Percentiles rank a stretch among this genome's conserved stretches.
Evolutionary conservation across 2,329 filamentous ascomycete species (phyloP).

Genomic region (Fusarium devonianum): DNA sequence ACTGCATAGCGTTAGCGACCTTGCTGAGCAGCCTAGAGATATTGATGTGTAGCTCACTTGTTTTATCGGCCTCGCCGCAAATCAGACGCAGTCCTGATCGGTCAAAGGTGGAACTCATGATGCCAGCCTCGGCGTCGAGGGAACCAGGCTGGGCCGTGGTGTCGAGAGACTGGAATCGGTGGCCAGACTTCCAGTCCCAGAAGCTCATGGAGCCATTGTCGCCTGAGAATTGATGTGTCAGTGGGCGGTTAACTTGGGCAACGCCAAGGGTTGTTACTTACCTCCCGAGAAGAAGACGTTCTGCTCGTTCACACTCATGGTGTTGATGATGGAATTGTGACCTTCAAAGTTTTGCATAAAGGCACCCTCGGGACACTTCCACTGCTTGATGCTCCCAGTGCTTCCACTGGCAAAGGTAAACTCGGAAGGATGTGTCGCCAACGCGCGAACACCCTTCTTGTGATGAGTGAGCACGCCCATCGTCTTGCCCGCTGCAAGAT

Average conservation of each 20-base stretch:
- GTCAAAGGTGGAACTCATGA: constrained; percentile 95
- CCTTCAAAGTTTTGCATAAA: constrained; percentile 99
- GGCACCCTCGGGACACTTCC: constrained; percentile 96
- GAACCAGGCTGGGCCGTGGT: constrained; percentile 94
- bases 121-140: constrained; percentile 89
- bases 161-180: constrained; percentile 88
- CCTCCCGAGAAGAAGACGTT: constrained; percentile 93
- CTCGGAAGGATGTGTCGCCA: constrained; percentile 86
- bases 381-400: constrained; percentile 96
- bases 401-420: constrained; percentile 96
- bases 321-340: constrained; percentile 96
- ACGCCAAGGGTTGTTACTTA: constrained; percentile 31
- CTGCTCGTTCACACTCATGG: constrained; percentile 89
- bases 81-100: constrained; percentile 87
- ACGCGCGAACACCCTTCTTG: constrained; percentile 92
- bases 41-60: constrained; percentile 61
- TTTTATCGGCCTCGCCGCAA: constrained; percentile 96
- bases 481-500: constrained; percentile 93
- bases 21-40: constrained; percentile 2
- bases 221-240: constrained; percentile 46
- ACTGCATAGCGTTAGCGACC: constrained; percentile 55
- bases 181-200: constrained; percentile 98
- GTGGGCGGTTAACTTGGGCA: background rate
- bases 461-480: constrained; percentile 97
- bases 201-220: constrained; percentile 97